A percentile compares a stretch with the other conserved stretches of the same genome.
Evolutionary conservation across 768 basidiomycete genomes (phyloP).

Genomic region (Clitopilus passeckerianus): DNA sequence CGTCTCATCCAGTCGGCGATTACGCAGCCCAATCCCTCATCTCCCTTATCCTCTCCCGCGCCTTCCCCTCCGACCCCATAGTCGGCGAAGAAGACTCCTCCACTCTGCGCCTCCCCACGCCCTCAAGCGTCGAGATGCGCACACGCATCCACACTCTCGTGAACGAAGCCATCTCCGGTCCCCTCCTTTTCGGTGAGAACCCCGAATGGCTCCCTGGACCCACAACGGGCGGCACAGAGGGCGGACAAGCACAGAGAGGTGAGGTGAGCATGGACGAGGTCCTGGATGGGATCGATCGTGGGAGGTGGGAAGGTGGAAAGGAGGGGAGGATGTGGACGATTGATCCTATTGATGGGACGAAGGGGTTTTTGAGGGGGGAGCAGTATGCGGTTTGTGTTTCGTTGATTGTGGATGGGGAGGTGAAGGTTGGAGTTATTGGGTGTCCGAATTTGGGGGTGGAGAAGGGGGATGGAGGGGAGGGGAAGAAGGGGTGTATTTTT

Average conservation of each 20-base stretch:
- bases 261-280: conserved; percentile 51
- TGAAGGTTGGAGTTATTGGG: conserved; percentile 82
- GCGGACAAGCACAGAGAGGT: neutral
- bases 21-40: conserved; percentile 92
- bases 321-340: conserved; percentile 79
- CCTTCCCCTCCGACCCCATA: conserved; percentile 84
- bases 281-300: conserved; percentile 85
- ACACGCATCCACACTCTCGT: conserved; percentile 77
- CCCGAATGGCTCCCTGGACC: conserved; percentile 72
- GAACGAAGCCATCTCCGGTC: conserved; percentile 65
- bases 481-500: conserved; percentile 78
- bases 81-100: conserved; percentile 94
- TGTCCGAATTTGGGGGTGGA: conserved; percentile 86
- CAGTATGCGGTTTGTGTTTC: conserved; percentile 93
- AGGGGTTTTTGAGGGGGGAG: conserved; percentile 87
- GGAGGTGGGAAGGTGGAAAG: conserved; percentile 63
- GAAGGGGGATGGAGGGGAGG: conserved; percentile 13
- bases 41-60: conserved; percentile 66
- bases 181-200: conserved; percentile 52
- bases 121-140: conserved; percentile 31
- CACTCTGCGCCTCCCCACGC: conserved; percentile 54
- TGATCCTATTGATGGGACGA: conserved; percentile 91
- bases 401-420: conserved; percentile 71
- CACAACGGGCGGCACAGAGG: conserved; percentile 23
- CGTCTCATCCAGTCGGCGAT: conserved; percentile 67